A percentile compares a stretch with the other conserved stretches of the same genome.
Evolutionary conservation across 768 basidiomycete genomes (phyloP).

Genomic region (Sarcodon aspratus): DNA sequence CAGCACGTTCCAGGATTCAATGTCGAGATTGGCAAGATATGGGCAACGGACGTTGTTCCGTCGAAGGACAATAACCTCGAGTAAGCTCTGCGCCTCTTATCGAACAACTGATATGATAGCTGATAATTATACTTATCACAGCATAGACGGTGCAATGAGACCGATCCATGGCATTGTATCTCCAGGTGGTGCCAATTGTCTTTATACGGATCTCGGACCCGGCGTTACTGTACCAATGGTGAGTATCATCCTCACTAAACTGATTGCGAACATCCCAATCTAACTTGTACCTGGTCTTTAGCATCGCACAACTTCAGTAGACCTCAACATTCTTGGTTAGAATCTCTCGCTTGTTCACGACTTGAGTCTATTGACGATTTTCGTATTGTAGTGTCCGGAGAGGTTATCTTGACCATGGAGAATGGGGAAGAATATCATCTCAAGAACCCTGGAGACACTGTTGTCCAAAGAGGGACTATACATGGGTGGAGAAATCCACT

Average conservation of each 20-base stretch:
- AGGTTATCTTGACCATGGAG: slow-evolving; percentile 42
- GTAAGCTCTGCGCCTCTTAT: slow-evolving; percentile 15
- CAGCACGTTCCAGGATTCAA: background rate
- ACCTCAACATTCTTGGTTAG: slow-evolving; percentile 50
- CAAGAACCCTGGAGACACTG: slow-evolving; percentile 42
- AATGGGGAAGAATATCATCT: slow-evolving; percentile 42
- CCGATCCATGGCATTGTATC: slow-evolving; percentile 26
- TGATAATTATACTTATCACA: slow-evolving; percentile 11
- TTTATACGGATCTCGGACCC: slow-evolving; percentile 44
- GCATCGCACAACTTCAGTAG: slow-evolving; percentile 42
- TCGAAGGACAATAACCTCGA: slow-evolving; percentile 41
- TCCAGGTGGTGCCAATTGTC: slow-evolving; percentile 33
- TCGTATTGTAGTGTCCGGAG: slow-evolving; percentile 32
- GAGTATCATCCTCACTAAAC: slow-evolving; percentile 2
- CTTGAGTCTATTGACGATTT: background rate
- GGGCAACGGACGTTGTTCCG: slow-evolving; percentile 40
- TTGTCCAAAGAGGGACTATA: slow-evolving; percentile 46
- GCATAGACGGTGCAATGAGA: slow-evolving; percentile 40
- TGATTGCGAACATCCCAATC: background rate
- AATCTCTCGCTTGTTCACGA: background rate
- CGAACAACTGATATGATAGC: background rate
- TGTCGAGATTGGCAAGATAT: slow-evolving; percentile 24
- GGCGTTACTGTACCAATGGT: slow-evolving; percentile 40
- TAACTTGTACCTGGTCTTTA: slow-evolving; percentile 19
- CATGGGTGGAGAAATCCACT: slow-evolving; percentile 56